Evolutionary conservation across 108 stramenopile species (phyloP).

Genomic region (Skeletonema grethae): DNA sequence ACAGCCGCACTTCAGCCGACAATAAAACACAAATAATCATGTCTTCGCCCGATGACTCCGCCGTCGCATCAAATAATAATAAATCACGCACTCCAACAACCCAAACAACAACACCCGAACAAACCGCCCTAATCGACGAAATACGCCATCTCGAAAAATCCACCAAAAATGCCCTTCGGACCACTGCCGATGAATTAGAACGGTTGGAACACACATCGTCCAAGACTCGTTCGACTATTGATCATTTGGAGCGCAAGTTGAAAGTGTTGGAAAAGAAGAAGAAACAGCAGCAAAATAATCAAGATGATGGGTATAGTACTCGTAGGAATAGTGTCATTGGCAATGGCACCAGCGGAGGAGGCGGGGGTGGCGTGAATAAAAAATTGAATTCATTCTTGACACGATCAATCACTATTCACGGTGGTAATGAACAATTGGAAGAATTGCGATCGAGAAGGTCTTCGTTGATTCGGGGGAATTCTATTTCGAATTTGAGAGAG

Average conservation of each 20-base stretch:
- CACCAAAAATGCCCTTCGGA: neutral
- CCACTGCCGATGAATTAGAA: neutral
- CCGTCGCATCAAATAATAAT: neutral
- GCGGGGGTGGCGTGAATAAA: neutral
- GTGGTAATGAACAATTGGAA: neutral
- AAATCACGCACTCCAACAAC: no score
- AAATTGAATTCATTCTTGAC: neutral
- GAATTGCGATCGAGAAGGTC: neutral
- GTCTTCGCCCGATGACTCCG: neutral
- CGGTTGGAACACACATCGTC: neutral
- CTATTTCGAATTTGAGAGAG: neutral
- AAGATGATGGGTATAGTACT: no score
- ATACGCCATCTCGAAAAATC: conserved; percentile 1
- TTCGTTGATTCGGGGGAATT: neutral
- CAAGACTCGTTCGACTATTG: neutral
- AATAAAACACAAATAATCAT: no score
- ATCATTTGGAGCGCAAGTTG: neutral
- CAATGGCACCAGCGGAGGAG: no score
- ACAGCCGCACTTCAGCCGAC: no score
- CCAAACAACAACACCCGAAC: neutral
- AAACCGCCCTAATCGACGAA: neutral
- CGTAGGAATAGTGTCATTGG: no score
- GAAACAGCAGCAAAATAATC: neutral
- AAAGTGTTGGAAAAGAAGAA: neutral
- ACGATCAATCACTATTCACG: neutral